Evolutionary conservation across 768 basidiomycete genomes (phyloP).

Genomic region (Mycena albidolilacea): DNA sequence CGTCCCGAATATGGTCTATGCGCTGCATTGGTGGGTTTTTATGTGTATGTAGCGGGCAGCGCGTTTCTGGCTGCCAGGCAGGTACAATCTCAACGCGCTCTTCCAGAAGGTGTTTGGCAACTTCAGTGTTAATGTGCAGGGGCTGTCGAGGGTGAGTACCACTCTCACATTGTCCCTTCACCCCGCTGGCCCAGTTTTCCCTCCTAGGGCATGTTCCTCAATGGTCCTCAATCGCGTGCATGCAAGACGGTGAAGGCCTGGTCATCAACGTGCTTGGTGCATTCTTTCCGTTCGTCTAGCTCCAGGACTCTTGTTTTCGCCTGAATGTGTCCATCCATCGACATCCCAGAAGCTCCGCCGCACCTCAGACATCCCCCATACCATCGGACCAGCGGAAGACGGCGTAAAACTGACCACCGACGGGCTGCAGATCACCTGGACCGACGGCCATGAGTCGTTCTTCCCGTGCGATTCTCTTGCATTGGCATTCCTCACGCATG

Average conservation of each 20-base stretch:
- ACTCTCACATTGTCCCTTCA: no score
- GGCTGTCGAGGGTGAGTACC: slow-evolving; percentile 79
- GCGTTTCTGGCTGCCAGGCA: no score
- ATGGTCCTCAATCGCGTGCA: slow-evolving; percentile 33
- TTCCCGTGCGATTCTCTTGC: slow-evolving; percentile 52
- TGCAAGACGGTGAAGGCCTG: slow-evolving; percentile 34
- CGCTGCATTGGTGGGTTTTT: slow-evolving; percentile 77
- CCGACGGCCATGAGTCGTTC: slow-evolving; percentile 64
- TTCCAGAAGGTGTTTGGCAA: slow-evolving; percentile 89
- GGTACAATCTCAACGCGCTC: slow-evolving; percentile 94
- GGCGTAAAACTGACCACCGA: slow-evolving; percentile 54
- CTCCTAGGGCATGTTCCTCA: slow-evolving; percentile 83
- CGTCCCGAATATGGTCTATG: slow-evolving; percentile 75
- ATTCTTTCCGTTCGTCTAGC: slow-evolving; percentile 78
- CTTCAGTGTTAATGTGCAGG: slow-evolving; percentile 95
- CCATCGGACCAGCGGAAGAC: slow-evolving; percentile 61
- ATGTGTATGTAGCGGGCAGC: no score
- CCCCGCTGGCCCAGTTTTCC: not conserved
- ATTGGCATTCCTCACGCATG: slow-evolving; percentile 28
- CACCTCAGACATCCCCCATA: slow-evolving; percentile 73
- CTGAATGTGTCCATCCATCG: slow-evolving; percentile 80
- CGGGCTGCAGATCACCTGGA: slow-evolving; percentile 74
- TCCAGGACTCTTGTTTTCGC: slow-evolving; percentile 88
- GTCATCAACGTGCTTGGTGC: slow-evolving; percentile 59
- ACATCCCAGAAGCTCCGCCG: slow-evolving; percentile 84